These are phyloP conservation scores for Pseudogymnoascus verrucosus DNA, from an alignment of 2,329 filamentous ascomycete species.

Conservation along the genomic window DNA sequence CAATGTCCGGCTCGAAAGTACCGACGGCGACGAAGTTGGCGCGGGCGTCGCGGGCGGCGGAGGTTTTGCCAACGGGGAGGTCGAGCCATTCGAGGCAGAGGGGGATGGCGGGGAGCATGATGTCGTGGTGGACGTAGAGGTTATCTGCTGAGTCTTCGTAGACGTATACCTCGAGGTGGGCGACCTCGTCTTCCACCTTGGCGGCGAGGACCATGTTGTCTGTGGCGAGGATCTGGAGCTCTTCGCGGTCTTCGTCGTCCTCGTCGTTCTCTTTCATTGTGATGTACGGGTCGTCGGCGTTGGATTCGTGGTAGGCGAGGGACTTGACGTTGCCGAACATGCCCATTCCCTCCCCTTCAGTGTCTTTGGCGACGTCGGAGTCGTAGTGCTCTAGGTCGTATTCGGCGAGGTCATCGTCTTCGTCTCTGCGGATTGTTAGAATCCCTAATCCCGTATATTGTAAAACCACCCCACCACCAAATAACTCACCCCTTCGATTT, in stretches of 20 bases:
- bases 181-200: slow-evolving; percentile 93
- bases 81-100: slow-evolving; percentile 95
- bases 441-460: slow-evolving; percentile 11
- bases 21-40: slow-evolving; percentile 94
- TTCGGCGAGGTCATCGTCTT: slow-evolving; percentile 87
- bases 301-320: slow-evolving; percentile 85
- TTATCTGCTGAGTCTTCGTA: slow-evolving; percentile 95
- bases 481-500: slow-evolving; percentile 35
- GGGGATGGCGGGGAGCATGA: slow-evolving; percentile 96
- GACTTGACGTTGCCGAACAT: slow-evolving; percentile 97
- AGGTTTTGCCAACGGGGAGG: slow-evolving; percentile 70
- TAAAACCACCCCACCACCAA: not conserved
- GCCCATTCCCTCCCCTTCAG: slow-evolving; percentile 62
- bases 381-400: slow-evolving; percentile 97
- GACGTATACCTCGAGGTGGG: slow-evolving; percentile 92
- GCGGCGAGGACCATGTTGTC: slow-evolving; percentile 90
- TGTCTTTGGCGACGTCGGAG: slow-evolving; percentile 62
- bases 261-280: slow-evolving; percentile 64
- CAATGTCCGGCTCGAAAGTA: slow-evolving; percentile 97
- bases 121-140: slow-evolving; percentile 97
- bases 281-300: slow-evolving; percentile 94
- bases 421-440: slow-evolving; percentile 31
- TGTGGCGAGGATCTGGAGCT: slow-evolving; percentile 83
- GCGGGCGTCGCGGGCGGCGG: slow-evolving; percentile 51
- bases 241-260: slow-evolving; percentile 77